Evolutionary conservation across 176 grass and related monocot species (phyloP), one percentile per base, ranked within the genome.

Genomic region (Phragmites australis): DNA sequence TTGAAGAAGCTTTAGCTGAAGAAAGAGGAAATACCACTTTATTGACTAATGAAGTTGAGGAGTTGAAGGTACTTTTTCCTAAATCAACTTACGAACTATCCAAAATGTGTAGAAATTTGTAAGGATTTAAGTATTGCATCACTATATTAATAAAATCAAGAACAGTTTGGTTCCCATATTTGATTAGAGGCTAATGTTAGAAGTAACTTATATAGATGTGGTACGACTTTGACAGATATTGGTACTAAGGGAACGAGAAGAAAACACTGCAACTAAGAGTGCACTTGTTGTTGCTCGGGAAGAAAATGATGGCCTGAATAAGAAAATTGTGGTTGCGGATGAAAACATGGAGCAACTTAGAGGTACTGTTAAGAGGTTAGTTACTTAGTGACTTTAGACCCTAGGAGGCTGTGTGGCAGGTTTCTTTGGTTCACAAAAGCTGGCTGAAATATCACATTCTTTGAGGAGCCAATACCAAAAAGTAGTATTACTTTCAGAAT

Each of bases 1-100:
- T 84, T 73, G 90, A 92, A 81, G 87, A 89, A 72, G 90, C 83
- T 65, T 85, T 93, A 67, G 81, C 68, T 84, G 65, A 84, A 87
- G 87, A 93, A 81, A 93, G 70, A 75, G 72, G 87, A 82, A 89
- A 82, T 41, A 87, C 90, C 21, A 46, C 57, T 65, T 49, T 39
- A 76, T 54, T 93, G 59, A 85, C 71, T 56, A 77, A 80, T 75
- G 87, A 89, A 85, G 51, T 82, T 79, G 87, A 90, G 66, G 74
- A 79, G 42, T 61, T 90, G 77, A 90, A 90, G 91, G 91, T 93
- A 87, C 39, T 41, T 56, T 53, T 64, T 53, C 42, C 14, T 41
- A 51, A 55, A 57, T 71, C 21, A 62, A 59, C 58, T 42, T 47
- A 75, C 42, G 45, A 64, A 63, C 47, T 53, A 63, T 62, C 21